Base-by-base conservation (phyloP, 768 basidiomycete genomes). In the Auricularia sp. region DNA sequence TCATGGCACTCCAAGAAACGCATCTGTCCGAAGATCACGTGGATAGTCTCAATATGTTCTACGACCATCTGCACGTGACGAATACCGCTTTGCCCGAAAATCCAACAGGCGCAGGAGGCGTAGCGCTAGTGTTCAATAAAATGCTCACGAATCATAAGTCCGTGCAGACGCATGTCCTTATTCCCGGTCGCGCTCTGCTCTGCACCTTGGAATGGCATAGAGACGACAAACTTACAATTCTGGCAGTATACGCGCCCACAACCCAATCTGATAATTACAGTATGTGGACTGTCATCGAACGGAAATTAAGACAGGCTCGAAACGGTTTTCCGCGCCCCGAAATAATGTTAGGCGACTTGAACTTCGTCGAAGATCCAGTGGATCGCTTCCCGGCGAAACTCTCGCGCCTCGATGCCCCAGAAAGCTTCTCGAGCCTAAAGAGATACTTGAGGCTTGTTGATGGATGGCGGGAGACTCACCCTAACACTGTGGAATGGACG, bases 301-400 rank as follows among this genome's bases (percentile, higher is more conserved):
- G 18, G 5, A 51, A 14, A 4, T 3, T 51, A 3, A 6, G n/a
- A 51, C 4, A 5, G 47, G 4, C 13, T 21, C 13, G 18, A 39
- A 11, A 11, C 6, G 18, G 47, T 3, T 7, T 62, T 0, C 67
- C 61, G 0, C 33, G 36, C 3, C 70, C 70, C 0, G 66, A 70
- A 34, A 36, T 69, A 1, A 16, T 72, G 1, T 58, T 65, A 0
- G 70, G 68, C 0, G 70, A 72, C 61, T 64, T 65, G 35, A 71
- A 72, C 36, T 63, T 71, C 6, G 68, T 71, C 3, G 66, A 71
- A 51, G 69, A 71, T 8, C 36, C n/a, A 0, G 61, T 71, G 8
- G 71, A 72, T 51, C 54, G 69, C 0, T 36, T 67, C 14, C 70
- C 71, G 24, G 44, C 29, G 21, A 5, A 51, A 5, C 47, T 51